Percentiles rank a stretch among this genome's conserved stretches.
phyloP scores from a whole-genome alignment of 2,329 filamentous ascomycete genomes.

The Xylaria arbuscula region DNA sequence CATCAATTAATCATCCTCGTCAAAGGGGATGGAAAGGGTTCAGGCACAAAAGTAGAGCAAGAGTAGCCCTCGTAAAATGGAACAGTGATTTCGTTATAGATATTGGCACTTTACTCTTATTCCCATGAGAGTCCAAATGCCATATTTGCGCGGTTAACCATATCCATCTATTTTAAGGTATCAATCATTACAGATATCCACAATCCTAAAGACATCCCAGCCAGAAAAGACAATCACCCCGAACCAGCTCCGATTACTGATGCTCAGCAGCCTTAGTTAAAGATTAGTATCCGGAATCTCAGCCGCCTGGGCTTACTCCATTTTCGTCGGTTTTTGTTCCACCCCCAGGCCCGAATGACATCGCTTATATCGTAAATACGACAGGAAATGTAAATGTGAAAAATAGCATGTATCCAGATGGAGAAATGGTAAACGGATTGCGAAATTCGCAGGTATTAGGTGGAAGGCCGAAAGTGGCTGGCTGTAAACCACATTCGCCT shows the following conservation, averaged over 20 bases:
- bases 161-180: constrained; percentile 48
- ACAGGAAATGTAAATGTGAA: constrained; percentile 41
- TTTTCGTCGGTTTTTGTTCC: constrained; percentile 50
- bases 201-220: constrained; percentile 35
- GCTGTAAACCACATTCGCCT: constrained; percentile 7
- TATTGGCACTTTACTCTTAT: constrained; percentile 9
- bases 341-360: constrained; percentile 47
- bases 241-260: constrained; percentile 46
- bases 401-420: constrained; percentile 42
- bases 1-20: too few species aligned
- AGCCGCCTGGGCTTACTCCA: constrained; percentile 55
- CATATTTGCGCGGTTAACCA: constrained; percentile 36
- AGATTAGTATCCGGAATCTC: constrained; percentile 51
- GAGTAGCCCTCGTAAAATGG: neutral
- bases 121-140: constrained; percentile 16
- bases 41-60: neutral
- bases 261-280: constrained; percentile 46
- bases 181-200: constrained; percentile 48
- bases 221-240: constrained; percentile 42
- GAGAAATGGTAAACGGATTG: constrained; percentile 42
- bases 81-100: neutral
- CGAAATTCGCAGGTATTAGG: constrained; percentile 45
- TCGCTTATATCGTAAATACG: constrained; percentile 50
- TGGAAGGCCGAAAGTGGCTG: constrained; percentile 13
- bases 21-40: too few species aligned